Evolutionary conservation across 805 yeast species (phyloP), one percentile per base, ranked within the genome.

Genomic region (Hanseniaspora vineae): DNA sequence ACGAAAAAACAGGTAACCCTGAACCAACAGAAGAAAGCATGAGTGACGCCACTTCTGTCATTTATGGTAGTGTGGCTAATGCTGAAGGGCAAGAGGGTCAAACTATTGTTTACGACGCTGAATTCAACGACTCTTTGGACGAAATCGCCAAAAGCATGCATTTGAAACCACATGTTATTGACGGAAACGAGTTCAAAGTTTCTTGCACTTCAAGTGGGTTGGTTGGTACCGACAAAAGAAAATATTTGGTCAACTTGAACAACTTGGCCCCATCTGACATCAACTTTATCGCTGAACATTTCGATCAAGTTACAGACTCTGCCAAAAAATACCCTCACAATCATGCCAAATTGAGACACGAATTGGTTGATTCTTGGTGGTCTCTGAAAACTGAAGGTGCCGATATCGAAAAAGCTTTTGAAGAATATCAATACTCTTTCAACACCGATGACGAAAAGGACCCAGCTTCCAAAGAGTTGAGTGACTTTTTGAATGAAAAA

Each of bases 281-380:
- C 49, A 77, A 73, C 50, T 89, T 89, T 59, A 73, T 77, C 47
- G 89, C 82, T 49, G 64, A 68, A n/a, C 58, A 79, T 59, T 76
- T 54, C 54, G 73, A 70, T 52, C 53, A 49, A 15, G 66, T 62
- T 2, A 52, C 61, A 6, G 71, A 63, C n/a, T 58, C 58, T 35
- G 64, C 68, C 4, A 61, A 64, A n/a, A 70, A 77, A 11, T 89
- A 88, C 60, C 96, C 96, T 15, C 96, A 87, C 60, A 76, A 77
- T 53, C 85, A 87, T 65, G 72, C 84, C 13, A 75, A 84, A 23
- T 58, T 90, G 42, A 80, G 97, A 67, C 80, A 79, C 53, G 97
- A 90, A 66, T 92, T 96, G 15, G 78, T 90, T 44, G 90, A 81
- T 55, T 85, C 80, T 56, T 90, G 96, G 96, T 86, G 92, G 81